phyloP scores from a whole-genome alignment of 2,329 filamentous ascomycete genomes.

The Colletotrichum spinosum region DNA sequence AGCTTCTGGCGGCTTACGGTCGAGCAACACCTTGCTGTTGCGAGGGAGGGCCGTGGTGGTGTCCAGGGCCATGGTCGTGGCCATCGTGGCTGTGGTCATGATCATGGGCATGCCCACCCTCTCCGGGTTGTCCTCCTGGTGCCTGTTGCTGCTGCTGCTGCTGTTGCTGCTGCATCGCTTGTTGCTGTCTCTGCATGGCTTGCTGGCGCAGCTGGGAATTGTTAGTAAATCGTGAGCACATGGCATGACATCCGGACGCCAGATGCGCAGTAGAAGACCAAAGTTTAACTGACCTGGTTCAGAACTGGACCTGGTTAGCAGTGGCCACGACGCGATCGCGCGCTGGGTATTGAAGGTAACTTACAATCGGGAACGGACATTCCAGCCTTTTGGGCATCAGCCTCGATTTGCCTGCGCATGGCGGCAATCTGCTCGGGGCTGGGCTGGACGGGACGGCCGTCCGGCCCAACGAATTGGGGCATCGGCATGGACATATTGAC shows the following conservation, averaged over 20 bases:
- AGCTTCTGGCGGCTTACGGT: conserved; percentile 4
- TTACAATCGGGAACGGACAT: conserved; percentile 81
- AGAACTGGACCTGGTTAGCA: conserved; percentile 51
- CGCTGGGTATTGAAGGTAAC: too few relatives aligned
- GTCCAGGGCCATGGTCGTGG: conserved; percentile 44
- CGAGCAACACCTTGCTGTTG: conserved; percentile 40
- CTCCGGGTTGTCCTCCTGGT: conserved; percentile 14
- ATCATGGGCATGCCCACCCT: conserved; percentile 42
- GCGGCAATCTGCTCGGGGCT: conserved; percentile 85
- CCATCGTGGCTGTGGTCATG: conserved; percentile 40
- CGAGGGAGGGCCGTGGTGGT: conserved; percentile 42
- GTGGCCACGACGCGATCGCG: too few relatives aligned
- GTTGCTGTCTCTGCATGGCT: conserved; percentile 62
- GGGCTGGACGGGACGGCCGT: conserved; percentile 42
- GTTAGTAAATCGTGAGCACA: too few relatives aligned
- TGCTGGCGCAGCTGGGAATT: conserved; percentile 62
- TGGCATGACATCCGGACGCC: too few relatives aligned
- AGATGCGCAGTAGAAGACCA: too few relatives aligned
- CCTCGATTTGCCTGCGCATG: conserved; percentile 85
- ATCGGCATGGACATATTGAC: conserved; percentile 42
- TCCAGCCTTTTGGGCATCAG: conserved; percentile 85
- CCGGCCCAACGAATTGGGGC: conserved; percentile 45
- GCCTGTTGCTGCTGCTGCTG: conserved; percentile 41
- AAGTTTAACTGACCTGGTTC: conserved; percentile 55
- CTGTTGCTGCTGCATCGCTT: conserved; percentile 41